Evolutionary conservation across 1,284 basidiomycete species (phyloP).

Genomic region (Moniliophthora roreri): DNA sequence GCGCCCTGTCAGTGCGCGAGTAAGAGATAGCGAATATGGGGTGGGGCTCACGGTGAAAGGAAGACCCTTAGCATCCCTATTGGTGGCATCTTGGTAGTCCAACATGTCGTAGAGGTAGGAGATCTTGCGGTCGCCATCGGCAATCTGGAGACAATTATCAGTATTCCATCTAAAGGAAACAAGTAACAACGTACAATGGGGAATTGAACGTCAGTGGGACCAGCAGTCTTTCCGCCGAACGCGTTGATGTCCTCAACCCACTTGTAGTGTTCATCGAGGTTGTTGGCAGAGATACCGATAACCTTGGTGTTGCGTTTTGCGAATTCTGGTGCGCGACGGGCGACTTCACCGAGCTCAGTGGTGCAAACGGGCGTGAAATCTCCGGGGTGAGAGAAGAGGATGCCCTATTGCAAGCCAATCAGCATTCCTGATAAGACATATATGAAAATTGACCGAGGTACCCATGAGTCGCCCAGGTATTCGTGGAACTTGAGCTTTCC

Average conservation of each 20-base stretch:
- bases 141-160: conserved; percentile 60
- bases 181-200: conserved; percentile 71
- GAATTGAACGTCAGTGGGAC: conserved; percentile 79
- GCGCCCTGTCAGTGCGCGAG: conserved; percentile 40
- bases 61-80: conserved; percentile 89
- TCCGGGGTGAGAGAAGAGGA: conserved; percentile 94
- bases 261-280: conserved; percentile 78
- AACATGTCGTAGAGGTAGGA: conserved; percentile 94
- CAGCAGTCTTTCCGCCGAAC: conserved; percentile 58
- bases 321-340: conserved; percentile 86
- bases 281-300: conserved; percentile 94
- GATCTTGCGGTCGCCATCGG: conserved; percentile 86
- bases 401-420: conserved; percentile 42
- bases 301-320: conserved; percentile 87
- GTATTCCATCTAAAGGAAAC: background rate
- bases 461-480: conserved; percentile 75
- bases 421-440: background rate
- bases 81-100: conserved; percentile 92
- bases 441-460: background rate
- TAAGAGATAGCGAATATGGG: conserved; percentile 6
- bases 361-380: conserved; percentile 69
- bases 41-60: conserved; percentile 67
- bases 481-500: conserved; percentile 75
- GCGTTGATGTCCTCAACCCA: conserved; percentile 96
- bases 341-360: conserved; percentile 96